Evolutionary conservation across 2,329 filamentous ascomycete genomes (phyloP), one percentile per base, ranked within the genome.

Genomic region (Xylaria sp.): DNA sequence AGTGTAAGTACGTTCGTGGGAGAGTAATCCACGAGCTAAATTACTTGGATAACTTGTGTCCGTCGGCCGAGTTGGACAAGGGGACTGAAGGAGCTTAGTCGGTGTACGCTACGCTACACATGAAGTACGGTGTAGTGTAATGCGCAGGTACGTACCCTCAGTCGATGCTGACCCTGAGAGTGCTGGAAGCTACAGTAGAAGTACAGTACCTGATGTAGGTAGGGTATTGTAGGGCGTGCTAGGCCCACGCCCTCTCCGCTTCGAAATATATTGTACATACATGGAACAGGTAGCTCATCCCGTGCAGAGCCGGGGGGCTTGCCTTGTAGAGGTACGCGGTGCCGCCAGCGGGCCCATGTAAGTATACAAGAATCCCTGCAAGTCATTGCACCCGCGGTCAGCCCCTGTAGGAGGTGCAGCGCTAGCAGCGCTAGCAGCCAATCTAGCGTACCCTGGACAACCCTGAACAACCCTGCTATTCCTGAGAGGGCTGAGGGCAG

Each of bases 401-500:
- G 13, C 53, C 69, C 67, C 41, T 63, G 62, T 63, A 59, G 41
- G 63, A 55, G 65, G 65, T 30, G 55, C 53, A 39, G 34, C 56
- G 45, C 53, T 57, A 59, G 55, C n/a, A 45, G 58, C 58, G 55
- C 62, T 39, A 67, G 34, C 52, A 68, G 30, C 55, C n/a, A 66
- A 66, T 65, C 57, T 67, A 57, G 23, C 13, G 53, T n/a, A 57
- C 13, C 34, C 53, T 57, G 53, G n/a, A 23, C 32, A 36, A 57
- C 53, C 32, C 53, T 56, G 53, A 28, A 50, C 30, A 59, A 63
- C 63, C 65, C 59, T 63, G 68, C 39, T 41, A 20, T 45, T 55
- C 52, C 65, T 66, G 56, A 68, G 67, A 71, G 69, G 69, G 69
- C 69, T 70, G 69, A 70, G 61, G 45, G 48, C 25, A 48, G 48